Percentiles rank a stretch among this genome's conserved stretches.
Conservation (phyloP, 2,329 filamentous ascomycete genomes). For the Fusarium decemcellulare region DNA sequence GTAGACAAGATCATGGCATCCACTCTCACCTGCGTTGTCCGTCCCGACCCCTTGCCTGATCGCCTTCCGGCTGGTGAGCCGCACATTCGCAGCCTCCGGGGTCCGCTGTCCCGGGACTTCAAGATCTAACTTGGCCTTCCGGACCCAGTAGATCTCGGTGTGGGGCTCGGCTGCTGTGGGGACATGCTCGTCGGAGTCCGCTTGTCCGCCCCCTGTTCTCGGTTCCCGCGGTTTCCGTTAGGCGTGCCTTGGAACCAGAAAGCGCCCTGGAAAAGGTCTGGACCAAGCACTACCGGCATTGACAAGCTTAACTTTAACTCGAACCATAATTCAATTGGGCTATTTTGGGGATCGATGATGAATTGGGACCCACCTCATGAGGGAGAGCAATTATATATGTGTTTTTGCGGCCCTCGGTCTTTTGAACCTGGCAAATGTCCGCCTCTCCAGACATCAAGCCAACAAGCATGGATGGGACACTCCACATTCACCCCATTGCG, state of each 20-base stretch:
- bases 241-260: neutral
- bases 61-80: neutral
- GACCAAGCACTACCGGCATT: neutral
- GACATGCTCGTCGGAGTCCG: neutral
- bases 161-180: neutral
- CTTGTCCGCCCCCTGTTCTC: neutral
- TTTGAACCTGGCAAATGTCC: neutral
- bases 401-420: neutral
- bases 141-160: neutral
- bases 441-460: neutral
- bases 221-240: neutral
- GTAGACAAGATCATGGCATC: neutral
- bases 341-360: neutral
- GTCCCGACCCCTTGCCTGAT: neutral
- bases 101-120: neutral
- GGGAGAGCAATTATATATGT: neutral
- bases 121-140: neutral
- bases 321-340: neutral
- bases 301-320: neutral
- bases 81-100: neutral
- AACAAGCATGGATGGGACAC: neutral
- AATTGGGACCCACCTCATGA: neutral
- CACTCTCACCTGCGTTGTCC: neutral
- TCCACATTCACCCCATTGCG: neutral
- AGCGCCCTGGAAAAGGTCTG: neutral